Conservation (phyloP, 805 yeast species). For the Kazachstania bromeliacearum region DNA sequence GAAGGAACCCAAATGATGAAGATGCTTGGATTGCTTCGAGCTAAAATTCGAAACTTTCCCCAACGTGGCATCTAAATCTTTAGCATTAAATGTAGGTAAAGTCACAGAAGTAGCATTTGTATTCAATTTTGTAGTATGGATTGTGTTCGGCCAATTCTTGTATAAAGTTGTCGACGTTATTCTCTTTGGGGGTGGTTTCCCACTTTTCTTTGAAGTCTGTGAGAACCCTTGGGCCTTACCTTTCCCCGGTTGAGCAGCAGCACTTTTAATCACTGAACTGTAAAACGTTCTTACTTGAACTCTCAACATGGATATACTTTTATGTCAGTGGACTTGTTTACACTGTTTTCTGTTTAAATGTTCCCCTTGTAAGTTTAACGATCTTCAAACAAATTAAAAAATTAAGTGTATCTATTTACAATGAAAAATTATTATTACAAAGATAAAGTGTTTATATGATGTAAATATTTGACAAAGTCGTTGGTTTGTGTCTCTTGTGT, state of each 20-base stretch:
- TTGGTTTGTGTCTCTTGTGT: conserved; percentile 78
- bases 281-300: conserved; percentile 12
- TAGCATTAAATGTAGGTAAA: conserved; percentile 15
- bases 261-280: conserved; percentile 9
- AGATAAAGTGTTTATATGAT: neutral
- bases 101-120: conserved; percentile 22
- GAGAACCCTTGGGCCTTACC: conserved; percentile 27
- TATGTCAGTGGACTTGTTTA: neutral
- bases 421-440: too few relatives aligned
- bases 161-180: conserved; percentile 25
- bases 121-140: conserved; percentile 24
- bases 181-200: conserved; percentile 18
- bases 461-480: conserved; percentile 33
- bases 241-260: conserved; percentile 8
- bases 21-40: conserved; percentile 32
- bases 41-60: conserved; percentile 36
- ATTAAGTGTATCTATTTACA: too few relatives aligned
- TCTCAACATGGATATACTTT: conserved; percentile 11
- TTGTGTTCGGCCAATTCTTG: conserved; percentile 29
- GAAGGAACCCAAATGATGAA: conserved; percentile 53
- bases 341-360: neutral
- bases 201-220: conserved; percentile 10
- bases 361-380: neutral
- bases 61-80: conserved; percentile 7
- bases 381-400: too few relatives aligned